phyloP scores from a whole-genome alignment of 805 yeast species.

The Yarrowia sp. region DNA sequence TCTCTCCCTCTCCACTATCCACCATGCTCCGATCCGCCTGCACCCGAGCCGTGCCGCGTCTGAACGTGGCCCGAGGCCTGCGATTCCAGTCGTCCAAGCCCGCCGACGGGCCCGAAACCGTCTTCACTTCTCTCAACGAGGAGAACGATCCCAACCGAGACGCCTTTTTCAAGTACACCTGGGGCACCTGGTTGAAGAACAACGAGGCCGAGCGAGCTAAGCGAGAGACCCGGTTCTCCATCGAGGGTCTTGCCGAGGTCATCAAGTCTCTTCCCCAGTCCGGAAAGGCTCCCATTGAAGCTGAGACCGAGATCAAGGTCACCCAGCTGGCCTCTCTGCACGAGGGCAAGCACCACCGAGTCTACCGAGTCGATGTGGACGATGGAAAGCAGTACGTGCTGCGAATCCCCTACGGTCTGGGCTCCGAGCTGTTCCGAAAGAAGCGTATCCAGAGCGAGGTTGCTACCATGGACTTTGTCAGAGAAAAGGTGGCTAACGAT shows the following conservation, averaged over 20 bases:
- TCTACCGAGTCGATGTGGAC: constrained; percentile 74
- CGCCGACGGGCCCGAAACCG: constrained; percentile 30
- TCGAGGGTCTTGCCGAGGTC: constrained; percentile 69
- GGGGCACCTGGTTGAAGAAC: constrained; percentile 94
- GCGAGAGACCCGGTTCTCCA: constrained; percentile 80
- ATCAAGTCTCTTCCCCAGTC: constrained; percentile 40
- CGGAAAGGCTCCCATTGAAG: constrained; percentile 52
- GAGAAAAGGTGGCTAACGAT: constrained; percentile 65
- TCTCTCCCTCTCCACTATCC: neutral
- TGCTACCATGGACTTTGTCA: constrained; percentile 87
- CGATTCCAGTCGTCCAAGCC: constrained; percentile 34
- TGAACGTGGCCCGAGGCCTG: constrained; percentile 15
- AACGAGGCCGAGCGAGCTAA: constrained; percentile 75
- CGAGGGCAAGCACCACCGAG: constrained; percentile 93
- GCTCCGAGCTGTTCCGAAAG: constrained; percentile 62
- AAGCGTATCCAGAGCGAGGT: constrained; percentile 81
- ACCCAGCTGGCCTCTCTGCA: constrained; percentile 82
- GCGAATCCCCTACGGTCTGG: constrained; percentile 87
- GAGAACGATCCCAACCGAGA: constrained; percentile 40
- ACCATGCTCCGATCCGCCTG: constrained; percentile 20
- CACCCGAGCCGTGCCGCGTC: constrained; percentile 22
- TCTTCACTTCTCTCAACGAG: constrained; percentile 38
- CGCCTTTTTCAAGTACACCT: constrained; percentile 78
- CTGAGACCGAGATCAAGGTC: constrained; percentile 58
- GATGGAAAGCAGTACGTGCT: constrained; percentile 67